Conservation (phyloP, 2,329 filamentous ascomycete genomes). For the Dothistroma pini region DNA sequence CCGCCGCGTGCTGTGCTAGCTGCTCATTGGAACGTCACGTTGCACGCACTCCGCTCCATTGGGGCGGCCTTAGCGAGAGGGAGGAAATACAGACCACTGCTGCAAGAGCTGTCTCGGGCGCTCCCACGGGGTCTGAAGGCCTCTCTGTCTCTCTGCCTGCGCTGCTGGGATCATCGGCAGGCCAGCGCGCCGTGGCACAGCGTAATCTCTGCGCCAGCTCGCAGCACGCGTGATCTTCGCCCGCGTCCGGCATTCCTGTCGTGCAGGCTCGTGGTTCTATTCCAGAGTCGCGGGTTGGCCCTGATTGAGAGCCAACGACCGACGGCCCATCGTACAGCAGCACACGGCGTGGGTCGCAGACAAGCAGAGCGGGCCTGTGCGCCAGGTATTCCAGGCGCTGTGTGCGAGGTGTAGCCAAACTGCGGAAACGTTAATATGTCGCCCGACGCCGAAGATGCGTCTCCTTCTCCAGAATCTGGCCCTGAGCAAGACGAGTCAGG, state of each 20-base stretch:
- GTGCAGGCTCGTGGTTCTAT: conserved; percentile 18
- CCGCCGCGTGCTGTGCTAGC: conserved; percentile 17
- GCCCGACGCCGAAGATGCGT: conserved; percentile 47
- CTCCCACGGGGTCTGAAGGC: conserved; percentile 2
- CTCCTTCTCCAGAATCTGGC: conserved; percentile 47
- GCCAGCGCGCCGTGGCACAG: conserved; percentile 11
- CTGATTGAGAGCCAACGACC: conserved; percentile 17
- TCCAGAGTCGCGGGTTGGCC: conserved; percentile 15
- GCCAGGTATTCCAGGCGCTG: conserved; percentile 33
- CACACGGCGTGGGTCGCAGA: conserved; percentile 38
- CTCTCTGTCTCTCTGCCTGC: neutral
- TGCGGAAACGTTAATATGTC: conserved; percentile 46
- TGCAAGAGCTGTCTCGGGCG: conserved; percentile 12
- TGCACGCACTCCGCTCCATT: conserved; percentile 15
- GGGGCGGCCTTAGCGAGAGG: conserved; percentile 9
- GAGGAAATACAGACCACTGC: conserved; percentile 11
- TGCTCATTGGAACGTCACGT: conserved; percentile 18
- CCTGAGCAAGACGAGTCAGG: conserved; percentile 38
- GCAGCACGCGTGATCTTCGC: conserved; percentile 20
- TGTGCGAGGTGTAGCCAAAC: conserved; percentile 28
- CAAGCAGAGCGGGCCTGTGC: conserved; percentile 33
- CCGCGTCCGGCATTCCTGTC: conserved; percentile 11
- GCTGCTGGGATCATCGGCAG: conserved; percentile 13
- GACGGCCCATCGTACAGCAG: conserved; percentile 22
- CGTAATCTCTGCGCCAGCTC: conserved; percentile 17